Conservation (phyloP, 495 filamentous ascomycete genomes). For the Talaromyces liani region DNA sequence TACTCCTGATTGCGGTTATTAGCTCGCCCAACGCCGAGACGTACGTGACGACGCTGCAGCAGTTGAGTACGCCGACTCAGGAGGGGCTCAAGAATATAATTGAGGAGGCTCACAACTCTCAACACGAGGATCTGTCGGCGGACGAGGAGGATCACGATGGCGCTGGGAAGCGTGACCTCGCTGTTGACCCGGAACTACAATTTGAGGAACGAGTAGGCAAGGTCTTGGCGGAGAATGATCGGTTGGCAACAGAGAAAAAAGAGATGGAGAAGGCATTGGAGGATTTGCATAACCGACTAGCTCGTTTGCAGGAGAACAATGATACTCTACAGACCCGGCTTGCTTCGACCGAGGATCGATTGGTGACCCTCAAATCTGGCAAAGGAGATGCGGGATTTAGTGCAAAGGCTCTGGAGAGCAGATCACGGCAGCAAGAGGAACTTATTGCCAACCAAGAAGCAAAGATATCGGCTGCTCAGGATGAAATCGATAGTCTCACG, state of each 20-base stretch:
- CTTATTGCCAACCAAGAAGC: conserved; percentile 52
- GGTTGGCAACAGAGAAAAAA: conserved; percentile 44
- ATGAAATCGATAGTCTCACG: conserved; percentile 33
- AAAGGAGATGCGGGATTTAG: conserved; percentile 37
- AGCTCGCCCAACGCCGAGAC: conserved; percentile 45
- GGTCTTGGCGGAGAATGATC: conserved; percentile 41
- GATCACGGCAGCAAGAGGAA: conserved; percentile 46
- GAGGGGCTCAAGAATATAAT: conserved; percentile 43
- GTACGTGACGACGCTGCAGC: conserved; percentile 47
- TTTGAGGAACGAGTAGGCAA: conserved; percentile 50
- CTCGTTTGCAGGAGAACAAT: conserved; percentile 51
- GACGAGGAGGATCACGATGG: conserved; percentile 33
- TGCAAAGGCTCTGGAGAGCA: conserved; percentile 38
- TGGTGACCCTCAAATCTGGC: conserved; percentile 36
- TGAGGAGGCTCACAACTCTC: conserved; percentile 37
- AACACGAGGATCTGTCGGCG: conserved; percentile 27
- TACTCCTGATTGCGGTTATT: conserved; percentile 57
- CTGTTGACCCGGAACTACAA: conserved; percentile 41
- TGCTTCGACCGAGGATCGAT: conserved; percentile 38
- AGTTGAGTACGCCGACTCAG: conserved; percentile 37
- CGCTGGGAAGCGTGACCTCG: conserved; percentile 22
- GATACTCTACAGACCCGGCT: conserved; percentile 41
- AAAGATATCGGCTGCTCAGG: conserved; percentile 40
- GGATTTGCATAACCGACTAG: conserved; percentile 49
- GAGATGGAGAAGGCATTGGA: conserved; percentile 43